These are phyloP conservation scores for Myrica gale DNA, from an alignment of 306 rosid genomes.

Conservation along the genomic window DNA sequence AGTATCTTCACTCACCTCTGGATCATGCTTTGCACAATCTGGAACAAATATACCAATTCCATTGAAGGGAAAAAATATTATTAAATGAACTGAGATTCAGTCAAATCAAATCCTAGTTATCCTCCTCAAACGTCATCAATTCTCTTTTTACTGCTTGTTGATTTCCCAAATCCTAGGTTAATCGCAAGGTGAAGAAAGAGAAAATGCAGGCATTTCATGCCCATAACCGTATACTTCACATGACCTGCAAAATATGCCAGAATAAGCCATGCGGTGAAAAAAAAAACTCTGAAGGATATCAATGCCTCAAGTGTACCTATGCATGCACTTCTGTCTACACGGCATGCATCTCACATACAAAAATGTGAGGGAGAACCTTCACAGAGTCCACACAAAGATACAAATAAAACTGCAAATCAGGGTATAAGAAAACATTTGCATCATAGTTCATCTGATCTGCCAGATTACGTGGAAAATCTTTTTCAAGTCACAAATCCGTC, in stretches of 20 bases:
- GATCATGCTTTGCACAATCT: constrained; percentile 94
- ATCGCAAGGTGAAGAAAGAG: neutral
- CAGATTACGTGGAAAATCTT: neutral
- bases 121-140: neutral
- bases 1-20: constrained; percentile 78
- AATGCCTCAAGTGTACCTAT: neutral
- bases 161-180: neutral
- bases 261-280: constrained; percentile 7
- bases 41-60: constrained; percentile 26
- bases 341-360: neutral
- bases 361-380: neutral
- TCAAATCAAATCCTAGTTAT: neutral
- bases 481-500: neutral
- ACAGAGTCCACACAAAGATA: neutral
- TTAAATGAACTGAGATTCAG: constrained; percentile 8
- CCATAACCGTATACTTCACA: neutral
- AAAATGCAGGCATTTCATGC: neutral
- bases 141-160: neutral
- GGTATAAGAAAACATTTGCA: neutral
- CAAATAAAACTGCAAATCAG: neutral
- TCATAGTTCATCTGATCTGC: neutral
- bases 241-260: neutral
- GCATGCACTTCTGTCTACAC: neutral
- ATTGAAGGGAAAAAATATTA: constrained; percentile 19
- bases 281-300: neutral